Evolutionary conservation across 2,329 filamentous ascomycete genomes (phyloP), one percentile per base, ranked within the genome.

Genomic region (Scedosporium apiospermum): DNA sequence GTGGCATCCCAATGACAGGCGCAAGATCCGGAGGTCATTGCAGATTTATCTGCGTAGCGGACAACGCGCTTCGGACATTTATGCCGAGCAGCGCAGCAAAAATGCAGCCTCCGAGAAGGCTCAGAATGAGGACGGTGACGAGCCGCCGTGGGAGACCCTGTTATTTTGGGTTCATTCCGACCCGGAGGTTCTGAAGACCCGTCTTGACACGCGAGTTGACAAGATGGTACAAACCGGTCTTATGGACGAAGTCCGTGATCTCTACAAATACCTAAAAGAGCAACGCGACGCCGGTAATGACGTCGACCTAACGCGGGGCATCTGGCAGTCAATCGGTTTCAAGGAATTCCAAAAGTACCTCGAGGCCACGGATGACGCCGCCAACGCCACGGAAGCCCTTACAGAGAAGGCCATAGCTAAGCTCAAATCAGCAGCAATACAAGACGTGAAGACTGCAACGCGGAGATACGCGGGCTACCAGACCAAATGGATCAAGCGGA

Each of bases 241-340:
- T 9, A 73, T 81, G 64, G 71, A 76, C 6, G 83, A 86, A 67
- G 76, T 80, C 0, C 71, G 71, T 26, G 71, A 78, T 58, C 74
- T 86, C 55, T 77, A 78, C 64, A 67, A 74, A 1, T 77, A 78
- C 58, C 70, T 75, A 3, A 76, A 75, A 62, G 72, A 67, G 18
- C 62, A 69, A 2, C 71, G 70, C 18, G 66, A 71, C 0, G 71
- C 76, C 0, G 88, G 85, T 0, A 73, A 78, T 1, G 66, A 73
- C 0, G 75, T 95, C 1, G 91, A 98, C 70, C 81, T 85, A 66
- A 89, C 84, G 1, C 86, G 87, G 61, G 96, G 95, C 0, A 96
- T 99, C 53, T 99, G 93, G 92, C 89, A 96, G 61, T 95, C 93
- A 1, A 99, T 99, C 65, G 95, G 95, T 1, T 97, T 92, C 75